Base-by-base conservation (phyloP, 768 basidiomycete species). In the Leccinum boreale region DNA sequence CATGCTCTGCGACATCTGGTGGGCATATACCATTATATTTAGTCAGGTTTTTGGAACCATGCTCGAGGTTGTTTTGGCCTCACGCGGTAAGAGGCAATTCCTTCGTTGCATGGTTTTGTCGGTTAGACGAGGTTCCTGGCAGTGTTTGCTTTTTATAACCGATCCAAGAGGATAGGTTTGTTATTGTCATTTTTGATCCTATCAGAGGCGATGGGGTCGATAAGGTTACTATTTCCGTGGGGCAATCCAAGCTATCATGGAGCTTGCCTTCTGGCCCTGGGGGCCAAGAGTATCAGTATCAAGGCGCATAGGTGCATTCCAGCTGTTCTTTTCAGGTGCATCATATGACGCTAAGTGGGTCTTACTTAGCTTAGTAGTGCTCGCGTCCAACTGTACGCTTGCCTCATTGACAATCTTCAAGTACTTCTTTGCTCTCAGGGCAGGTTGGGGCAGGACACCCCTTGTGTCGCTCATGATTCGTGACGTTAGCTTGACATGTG, bases 81-180 rank as follows among this genome's bases (percentile, higher is more conserved):
- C 46, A 49, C 63, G 66, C 14, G 42, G 66, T 67, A n/a, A 58
- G 50, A 50, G 12, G 14, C 0, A 11, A 15, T 33, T 31, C 28
- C 11, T 21, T 33, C 8, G 2, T 0, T 19, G 12, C 15, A n/a
- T 11, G 26, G 17, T 15, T 14, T 23, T 23, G 14, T 47, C 8
- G 12, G 24, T 26, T 17, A 48, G 24, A 48, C 24, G 7, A 48
- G 2, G 47, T 10, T 17, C 24, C 51, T 31, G 31, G 31, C 49
- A 67, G 65, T 67, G 12, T 57, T 49, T 21, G 63, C 66, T 19
- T 50, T 67, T 2, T 67, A 67, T 23, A 60, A 65, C n/a, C 58
- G 57, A 44, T 67, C 60, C 17, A 56, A 31, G 19, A 56, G 17
- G 17, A 21, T 69, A 44, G 58, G 26, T 12, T 31, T 61, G 21